Percentiles rank a stretch among this genome's conserved stretches.
These are phyloP conservation scores for Fusarium continuum DNA, from an alignment of 2,329 filamentous ascomycete genomes.

Conservation along the genomic window DNA sequence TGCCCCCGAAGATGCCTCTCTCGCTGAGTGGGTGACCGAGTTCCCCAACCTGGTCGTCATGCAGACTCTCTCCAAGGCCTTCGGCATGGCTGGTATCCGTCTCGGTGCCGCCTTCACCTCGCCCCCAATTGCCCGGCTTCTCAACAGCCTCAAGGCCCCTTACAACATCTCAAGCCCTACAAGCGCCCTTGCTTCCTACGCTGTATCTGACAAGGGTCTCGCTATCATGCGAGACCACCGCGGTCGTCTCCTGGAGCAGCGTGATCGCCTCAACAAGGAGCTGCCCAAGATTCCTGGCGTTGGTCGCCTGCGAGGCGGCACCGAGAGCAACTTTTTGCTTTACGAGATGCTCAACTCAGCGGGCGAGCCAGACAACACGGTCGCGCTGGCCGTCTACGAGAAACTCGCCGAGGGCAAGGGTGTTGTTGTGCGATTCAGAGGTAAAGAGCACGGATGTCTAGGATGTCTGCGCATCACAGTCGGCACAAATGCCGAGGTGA, in stretches of 20 bases:
- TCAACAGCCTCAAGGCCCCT: slow-evolving; percentile 94
- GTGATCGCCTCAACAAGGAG: slow-evolving; percentile 77
- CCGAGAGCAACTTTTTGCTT: slow-evolving; percentile 86
- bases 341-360: slow-evolving; percentile 82
- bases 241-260: slow-evolving; percentile 76
- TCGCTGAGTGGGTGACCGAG: slow-evolving; percentile 91
- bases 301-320: slow-evolving; percentile 82
- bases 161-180: slow-evolving; percentile 96
- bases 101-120: slow-evolving; percentile 86
- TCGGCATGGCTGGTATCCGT: slow-evolving; percentile 92
- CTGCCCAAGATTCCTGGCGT: slow-evolving; percentile 80
- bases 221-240: slow-evolving; percentile 76
- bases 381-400: slow-evolving; percentile 84
- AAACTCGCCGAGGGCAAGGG: slow-evolving; percentile 83
- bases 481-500: slow-evolving; percentile 87
- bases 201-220: slow-evolving; percentile 73
- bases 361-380: slow-evolving; percentile 80
- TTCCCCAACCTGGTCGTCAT: slow-evolving; percentile 97
- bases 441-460: slow-evolving; percentile 88
- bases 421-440: slow-evolving; percentile 92
- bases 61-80: slow-evolving; percentile 98
- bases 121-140: slow-evolving; percentile 75
- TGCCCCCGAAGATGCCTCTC: slow-evolving; percentile 75
- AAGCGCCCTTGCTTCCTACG: slow-evolving; percentile 79
- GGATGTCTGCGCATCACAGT: slow-evolving; percentile 93